Conservation (phyloP, 2,329 filamentous ascomycete genomes). For the Scleromitrula shiraiana region DNA sequence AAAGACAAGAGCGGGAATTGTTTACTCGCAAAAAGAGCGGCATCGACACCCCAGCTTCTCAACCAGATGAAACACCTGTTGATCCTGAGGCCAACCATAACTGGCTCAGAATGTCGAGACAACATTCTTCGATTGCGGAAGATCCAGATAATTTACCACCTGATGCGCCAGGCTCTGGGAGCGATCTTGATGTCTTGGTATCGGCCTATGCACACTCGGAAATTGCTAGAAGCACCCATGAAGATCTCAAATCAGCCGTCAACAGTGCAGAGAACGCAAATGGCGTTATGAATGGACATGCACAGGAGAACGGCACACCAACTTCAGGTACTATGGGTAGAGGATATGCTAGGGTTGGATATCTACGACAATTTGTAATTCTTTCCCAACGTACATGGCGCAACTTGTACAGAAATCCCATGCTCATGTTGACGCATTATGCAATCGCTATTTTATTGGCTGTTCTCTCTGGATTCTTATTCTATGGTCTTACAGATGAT, state of each 20-base stretch:
- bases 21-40: constrained; percentile 72
- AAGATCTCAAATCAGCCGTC: constrained; percentile 70
- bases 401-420: constrained; percentile 93
- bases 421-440: constrained; percentile 98
- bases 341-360: constrained; percentile 75
- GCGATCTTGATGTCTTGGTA: constrained; percentile 77
- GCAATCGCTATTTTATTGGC: constrained; percentile 92
- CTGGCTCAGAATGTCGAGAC: constrained; percentile 51
- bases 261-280: constrained; percentile 59
- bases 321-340: constrained; percentile 52
- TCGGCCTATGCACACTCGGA: constrained; percentile 69
- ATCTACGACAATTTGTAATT: constrained; percentile 77
- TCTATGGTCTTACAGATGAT: constrained; percentile 92
- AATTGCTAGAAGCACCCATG: constrained; percentile 63
- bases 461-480: constrained; percentile 89
- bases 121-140: constrained; percentile 53
- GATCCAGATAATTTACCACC: constrained; percentile 59
- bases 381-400: constrained; percentile 89
- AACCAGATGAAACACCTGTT: constrained; percentile 47
- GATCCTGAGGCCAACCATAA: constrained; percentile 41
- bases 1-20: constrained; percentile 82
- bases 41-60: constrained; percentile 55
- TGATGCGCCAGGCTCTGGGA: constrained; percentile 50
- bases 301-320: constrained; percentile 40
- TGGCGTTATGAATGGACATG: constrained; percentile 47